Base-by-base conservation (phyloP, 768 basidiomycete genomes). In the Xerocomellus amylosporus region DNA sequence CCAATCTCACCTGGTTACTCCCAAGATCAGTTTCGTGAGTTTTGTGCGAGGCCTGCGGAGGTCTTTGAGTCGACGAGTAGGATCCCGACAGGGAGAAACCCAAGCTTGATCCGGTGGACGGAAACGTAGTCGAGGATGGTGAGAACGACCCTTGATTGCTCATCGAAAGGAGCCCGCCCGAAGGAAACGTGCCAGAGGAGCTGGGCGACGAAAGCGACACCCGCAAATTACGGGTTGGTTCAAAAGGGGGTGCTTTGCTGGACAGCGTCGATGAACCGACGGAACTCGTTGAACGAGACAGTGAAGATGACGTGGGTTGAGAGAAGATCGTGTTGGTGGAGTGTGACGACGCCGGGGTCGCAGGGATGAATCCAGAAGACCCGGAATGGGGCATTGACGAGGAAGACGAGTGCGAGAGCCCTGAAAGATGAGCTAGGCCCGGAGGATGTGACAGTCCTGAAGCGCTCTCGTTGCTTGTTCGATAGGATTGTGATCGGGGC, bases 201-300 rank as follows among this genome's bases (percentile, higher is more conserved):
- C 45, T 30, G 1, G 70, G 48, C 6, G 61, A 58, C 5, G 68
- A 60, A 30, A 66, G 58, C 22, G 69, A 66, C 10, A 58, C 42
- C 19, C 66, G 60, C 37, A 70, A 46, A 24, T 51, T 60, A n/a
- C 65, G 66, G 3, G 67, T 72, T 2, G 81, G 82, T 60, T 84
- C 82, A 50, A 84, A 84, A 15, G 81, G 77, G 4, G 76, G 73
- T 2, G 82, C 83, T 37, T 75, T 78, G 54, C 78, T 77, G 10
- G 82, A 83, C n/a, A 83, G 63, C 13, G 69, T 77, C 8, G 79
- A 79, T 3, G 70, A 61, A 10, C 66, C 43, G 2, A 60, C 52
- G 1, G 71, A 66, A 36, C 62, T 69, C 30, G 67, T 67, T 1
- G 70, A 70, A 19, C 66, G 62, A 37, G 67, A 64, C 12, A 70